Base-by-base conservation (phyloP, 2,329 filamentous ascomycete species). In the Trichoderma sp. region DNA sequence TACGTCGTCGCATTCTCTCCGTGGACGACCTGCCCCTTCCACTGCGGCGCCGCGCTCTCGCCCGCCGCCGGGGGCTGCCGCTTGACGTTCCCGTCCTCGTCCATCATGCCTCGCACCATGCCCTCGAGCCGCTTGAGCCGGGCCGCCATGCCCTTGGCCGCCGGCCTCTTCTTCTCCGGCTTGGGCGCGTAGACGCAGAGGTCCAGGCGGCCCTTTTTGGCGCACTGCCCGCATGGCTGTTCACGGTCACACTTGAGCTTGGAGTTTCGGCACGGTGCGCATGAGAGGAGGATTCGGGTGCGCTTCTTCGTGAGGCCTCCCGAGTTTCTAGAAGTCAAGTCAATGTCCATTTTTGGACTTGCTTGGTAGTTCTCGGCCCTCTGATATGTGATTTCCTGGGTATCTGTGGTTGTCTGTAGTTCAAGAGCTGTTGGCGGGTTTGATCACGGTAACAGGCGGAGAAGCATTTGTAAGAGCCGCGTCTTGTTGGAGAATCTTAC, bases 211-310 rank as follows among this genome's bases (percentile, higher is more conserved):
- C 77, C 80, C 69, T 82, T 84, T 68, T 82, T 83, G 44, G 78
- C 69, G 70, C 83, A 86, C 72, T 85, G 82, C 12, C 76, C 72
- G 72, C 84, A 87, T 56, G 84, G 84, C 50, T 78, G 72, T 6
- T 74, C 73, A 57, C 84, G 81, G 71, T 87, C 83, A 72, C 84
- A 87, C 69, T 85, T 86, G 30, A 85, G 79, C 75, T 86, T 86
- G 45, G 82, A 85, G 62, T 69, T 66, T 57, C 83, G 82, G 68
- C 83, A 86, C 2, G 82, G 78, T 7, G 75, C 80, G 67, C 83
- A 86, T 3, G 82, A 84, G 24, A 85, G 79, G 3, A 84, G 75
- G 24, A 84, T 75, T 41, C 83, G 78, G 21, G 76, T 78, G 28
- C 83, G 80, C 71, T 83, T 85, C 54, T 55, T 64, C 39, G 59